These are phyloP conservation scores for Pythium diclinum DNA, from an alignment of 352 stramenopile genomes.

Conservation along the genomic window DNA sequence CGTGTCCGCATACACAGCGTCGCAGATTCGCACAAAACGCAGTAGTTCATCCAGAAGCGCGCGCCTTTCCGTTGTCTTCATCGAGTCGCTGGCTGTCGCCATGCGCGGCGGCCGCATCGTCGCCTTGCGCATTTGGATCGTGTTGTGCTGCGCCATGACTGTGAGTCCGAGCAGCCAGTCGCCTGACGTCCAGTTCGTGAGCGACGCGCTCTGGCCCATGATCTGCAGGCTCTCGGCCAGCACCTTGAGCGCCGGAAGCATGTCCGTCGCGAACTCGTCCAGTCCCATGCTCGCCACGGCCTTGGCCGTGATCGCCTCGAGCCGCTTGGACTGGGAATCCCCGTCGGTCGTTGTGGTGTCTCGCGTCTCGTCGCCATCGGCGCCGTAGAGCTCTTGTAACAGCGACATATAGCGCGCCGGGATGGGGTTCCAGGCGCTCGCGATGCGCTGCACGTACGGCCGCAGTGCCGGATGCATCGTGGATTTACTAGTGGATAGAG, in stretches of 20 bases:
- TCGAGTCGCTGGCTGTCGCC: neutral
- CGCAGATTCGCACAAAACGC: constrained; percentile 58
- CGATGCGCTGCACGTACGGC: constrained; percentile 2
- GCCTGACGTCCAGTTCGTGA: constrained; percentile 67
- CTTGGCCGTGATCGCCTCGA: constrained; percentile 16
- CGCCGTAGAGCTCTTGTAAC: constrained; percentile 3
- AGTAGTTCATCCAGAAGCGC: constrained; percentile 33
- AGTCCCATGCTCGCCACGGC: constrained; percentile 7
- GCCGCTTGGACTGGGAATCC: neutral
- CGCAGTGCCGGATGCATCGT: no score
- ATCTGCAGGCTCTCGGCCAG: constrained; percentile 68
- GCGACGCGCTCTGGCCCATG: constrained; percentile 48
- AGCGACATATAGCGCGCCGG: constrained; percentile 14
- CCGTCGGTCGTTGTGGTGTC: neutral
- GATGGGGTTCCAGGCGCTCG: constrained; percentile 4
- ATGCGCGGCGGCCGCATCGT: constrained; percentile 15
- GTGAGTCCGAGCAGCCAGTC: constrained; percentile 83
- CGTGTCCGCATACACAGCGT: constrained; percentile 67
- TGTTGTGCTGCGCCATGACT: constrained; percentile 72
- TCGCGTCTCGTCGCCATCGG: neutral
- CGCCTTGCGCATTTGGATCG: constrained; percentile 29
- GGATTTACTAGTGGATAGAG: no score
- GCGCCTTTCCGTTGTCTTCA: neutral
- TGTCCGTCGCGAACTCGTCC: constrained; percentile 51
- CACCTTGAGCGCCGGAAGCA: constrained; percentile 72